Evolutionary conservation across 208 protist species (phyloP).

Genomic region (Strigomonas oncopelti): DNA sequence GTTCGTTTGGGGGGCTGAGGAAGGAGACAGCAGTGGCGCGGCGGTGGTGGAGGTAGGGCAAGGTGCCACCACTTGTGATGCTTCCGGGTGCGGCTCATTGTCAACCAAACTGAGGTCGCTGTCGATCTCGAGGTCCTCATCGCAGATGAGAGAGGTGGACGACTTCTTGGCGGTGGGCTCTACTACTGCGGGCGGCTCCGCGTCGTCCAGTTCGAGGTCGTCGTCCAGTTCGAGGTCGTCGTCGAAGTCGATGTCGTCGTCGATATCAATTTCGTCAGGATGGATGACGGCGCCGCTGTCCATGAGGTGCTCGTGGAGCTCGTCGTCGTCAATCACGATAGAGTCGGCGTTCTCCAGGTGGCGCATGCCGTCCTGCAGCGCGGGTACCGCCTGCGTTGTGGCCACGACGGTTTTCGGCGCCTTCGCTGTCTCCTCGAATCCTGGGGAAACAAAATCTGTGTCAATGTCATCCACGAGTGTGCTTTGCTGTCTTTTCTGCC

Average conservation of each 20-base stretch:
- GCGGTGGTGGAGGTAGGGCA: no score
- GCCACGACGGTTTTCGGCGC: background rate
- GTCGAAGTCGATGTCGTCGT: slow-evolving; percentile 35
- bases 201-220: slow-evolving; percentile 19
- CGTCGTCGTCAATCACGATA: background rate
- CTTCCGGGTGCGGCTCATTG: background rate
- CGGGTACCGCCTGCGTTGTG: background rate
- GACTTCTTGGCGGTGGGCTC: background rate
- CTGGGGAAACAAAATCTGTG: slow-evolving; percentile 11
- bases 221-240: slow-evolving; percentile 14
- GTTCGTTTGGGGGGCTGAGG: no score
- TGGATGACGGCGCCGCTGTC: slow-evolving; percentile 12
- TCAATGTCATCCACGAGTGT: slow-evolving; percentile 11
- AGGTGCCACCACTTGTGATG: background rate
- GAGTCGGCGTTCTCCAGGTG: background rate
- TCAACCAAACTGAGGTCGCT: slow-evolving; percentile 4
- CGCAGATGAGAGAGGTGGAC: background rate
- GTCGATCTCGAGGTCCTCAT: slow-evolving; percentile 12
- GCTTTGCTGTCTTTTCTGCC: slow-evolving; percentile 15
- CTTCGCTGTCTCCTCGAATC: background rate
- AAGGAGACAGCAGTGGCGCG: no score
- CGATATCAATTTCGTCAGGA: slow-evolving; percentile 22
- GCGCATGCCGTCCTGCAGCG: background rate
- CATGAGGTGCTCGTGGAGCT: no score
- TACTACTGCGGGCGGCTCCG: background rate